phyloP scores from a whole-genome alignment of 108 stramenopile genomes.

The Skeletonema tropicum region DNA sequence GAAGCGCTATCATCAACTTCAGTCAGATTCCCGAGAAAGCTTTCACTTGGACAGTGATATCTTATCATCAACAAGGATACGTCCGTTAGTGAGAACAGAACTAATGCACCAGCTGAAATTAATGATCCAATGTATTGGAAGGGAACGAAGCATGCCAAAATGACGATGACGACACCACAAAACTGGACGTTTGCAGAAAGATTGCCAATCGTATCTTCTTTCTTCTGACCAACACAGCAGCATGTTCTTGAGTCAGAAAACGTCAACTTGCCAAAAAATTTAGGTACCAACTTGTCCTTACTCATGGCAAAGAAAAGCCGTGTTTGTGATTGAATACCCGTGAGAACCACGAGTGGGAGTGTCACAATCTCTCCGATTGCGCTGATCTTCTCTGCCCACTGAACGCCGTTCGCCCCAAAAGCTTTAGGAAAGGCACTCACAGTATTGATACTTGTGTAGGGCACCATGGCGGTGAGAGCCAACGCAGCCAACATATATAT shows the following conservation, averaged over 20 bases:
- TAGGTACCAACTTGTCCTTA: conserved; percentile 82
- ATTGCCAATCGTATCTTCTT: conserved; percentile 73
- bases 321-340: conserved; percentile 87
- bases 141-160: conserved; percentile 85
- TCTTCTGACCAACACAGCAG: not conserved
- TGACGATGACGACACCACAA: conserved; percentile 60
- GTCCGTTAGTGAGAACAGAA: conserved; percentile 73
- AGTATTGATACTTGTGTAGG: conserved; percentile 59
- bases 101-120: conserved; percentile 79
- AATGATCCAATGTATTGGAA: conserved; percentile 78
- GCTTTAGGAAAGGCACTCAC: conserved; percentile 76
- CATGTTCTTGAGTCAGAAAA: conserved; percentile 13
- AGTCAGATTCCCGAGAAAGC: conserved; percentile 24
- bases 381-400: conserved; percentile 62
- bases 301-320: conserved; percentile 84
- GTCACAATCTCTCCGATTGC: conserved; percentile 83
- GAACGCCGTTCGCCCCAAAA: conserved; percentile 65
- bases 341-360: conserved; percentile 89
- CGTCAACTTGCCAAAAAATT: conserved; percentile 58
- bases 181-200: conserved; percentile 32
- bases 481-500: conserved; percentile 77
- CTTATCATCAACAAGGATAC: conserved; percentile 34
- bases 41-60: conserved; percentile 34
- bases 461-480: conserved; percentile 75
- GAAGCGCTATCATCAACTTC: conserved; percentile 17